Percentiles rank a stretch among this genome's conserved stretches.
Conservation (phyloP, 2,329 filamentous ascomycete genomes). For the Ophiobolus disseminans region DNA sequence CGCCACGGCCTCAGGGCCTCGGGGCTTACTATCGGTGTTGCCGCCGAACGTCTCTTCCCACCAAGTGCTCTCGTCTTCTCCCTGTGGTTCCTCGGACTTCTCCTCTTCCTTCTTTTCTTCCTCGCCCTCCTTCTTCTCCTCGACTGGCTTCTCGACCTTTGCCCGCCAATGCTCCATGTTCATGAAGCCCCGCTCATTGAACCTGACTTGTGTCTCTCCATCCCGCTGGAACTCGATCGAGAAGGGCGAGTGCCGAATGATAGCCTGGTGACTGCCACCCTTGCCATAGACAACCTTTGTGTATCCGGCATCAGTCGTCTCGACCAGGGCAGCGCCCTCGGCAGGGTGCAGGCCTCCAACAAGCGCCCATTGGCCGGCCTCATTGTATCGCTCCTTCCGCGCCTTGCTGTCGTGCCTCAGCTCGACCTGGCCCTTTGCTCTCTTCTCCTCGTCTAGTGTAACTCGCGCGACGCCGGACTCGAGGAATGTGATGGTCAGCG, state of each 20-base stretch:
- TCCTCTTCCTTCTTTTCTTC: conserved; percentile 53
- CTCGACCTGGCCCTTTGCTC: conserved; percentile 86
- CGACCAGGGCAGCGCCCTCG: conserved; percentile 71
- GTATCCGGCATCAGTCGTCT: conserved; percentile 70
- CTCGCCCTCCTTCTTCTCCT: conserved; percentile 60
- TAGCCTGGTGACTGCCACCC: conserved; percentile 75
- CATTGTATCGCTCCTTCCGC: conserved; percentile 93
- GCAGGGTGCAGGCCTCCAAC: conserved; percentile 81
- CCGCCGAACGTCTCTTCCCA: conserved; percentile 98
- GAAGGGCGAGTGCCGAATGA: conserved; percentile 85
- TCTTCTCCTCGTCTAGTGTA: conserved; percentile 88
- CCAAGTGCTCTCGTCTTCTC: conserved; percentile 87
- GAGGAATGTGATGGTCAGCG: conserved; percentile 85
- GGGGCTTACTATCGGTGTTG: conserved; percentile 94
- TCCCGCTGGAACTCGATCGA: conserved; percentile 85
- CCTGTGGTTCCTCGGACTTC: conserved; percentile 51
- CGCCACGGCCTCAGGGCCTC: conserved; percentile 88
- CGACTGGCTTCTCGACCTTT: conserved; percentile 71
- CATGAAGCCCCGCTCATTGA: conserved; percentile 88
- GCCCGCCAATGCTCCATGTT: conserved; percentile 96
- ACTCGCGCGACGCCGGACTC: conserved; percentile 88
- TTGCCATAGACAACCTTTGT: conserved; percentile 81
- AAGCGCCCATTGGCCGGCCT: conserved; percentile 83
- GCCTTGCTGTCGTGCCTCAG: conserved; percentile 83
- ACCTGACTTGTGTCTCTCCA: conserved; percentile 78